phyloP scores from a whole-genome alignment of 83 land plant genomes.

The Thuja plicata region DNA sequence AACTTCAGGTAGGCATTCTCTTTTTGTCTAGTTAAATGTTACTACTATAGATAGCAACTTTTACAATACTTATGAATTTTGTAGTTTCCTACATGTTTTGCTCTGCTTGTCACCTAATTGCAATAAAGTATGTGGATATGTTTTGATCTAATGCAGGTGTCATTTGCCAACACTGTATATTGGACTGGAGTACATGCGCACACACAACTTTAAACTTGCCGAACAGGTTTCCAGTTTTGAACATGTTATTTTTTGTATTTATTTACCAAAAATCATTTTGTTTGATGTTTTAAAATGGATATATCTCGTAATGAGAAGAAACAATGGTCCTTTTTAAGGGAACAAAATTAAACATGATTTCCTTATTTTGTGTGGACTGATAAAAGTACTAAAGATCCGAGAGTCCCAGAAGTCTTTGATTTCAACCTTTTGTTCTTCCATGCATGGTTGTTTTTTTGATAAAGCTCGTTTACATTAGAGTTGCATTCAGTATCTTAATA shows the following conservation, averaged over 20 bases:
- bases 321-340: not conserved
- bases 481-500: not conserved
- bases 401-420: not conserved
- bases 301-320: not conserved
- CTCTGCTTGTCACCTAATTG: not conserved
- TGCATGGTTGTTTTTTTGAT: not conserved
- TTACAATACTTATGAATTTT: not conserved
- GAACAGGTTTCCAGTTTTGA: conserved; percentile 58
- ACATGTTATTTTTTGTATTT: not conserved
- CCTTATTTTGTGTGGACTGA: not conserved
- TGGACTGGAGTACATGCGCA: conserved; percentile 97
- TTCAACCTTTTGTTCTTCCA: not conserved
- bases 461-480: not conserved
- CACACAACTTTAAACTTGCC: conserved; percentile 93
- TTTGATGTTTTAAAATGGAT: not conserved
- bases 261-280: not conserved
- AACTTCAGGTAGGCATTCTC: too few relatives aligned
- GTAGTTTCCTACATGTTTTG: not conserved
- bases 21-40: not conserved
- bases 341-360: not conserved
- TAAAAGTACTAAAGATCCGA: not conserved
- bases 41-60: not conserved
- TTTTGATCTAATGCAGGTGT: conserved; percentile 57
- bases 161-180: conserved; percentile 92
- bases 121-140: conserved; percentile 1